These are phyloP conservation scores for Botrytis sinoallii DNA, from an alignment of 2,329 filamentous ascomycete genomes.

Conservation along the genomic window DNA sequence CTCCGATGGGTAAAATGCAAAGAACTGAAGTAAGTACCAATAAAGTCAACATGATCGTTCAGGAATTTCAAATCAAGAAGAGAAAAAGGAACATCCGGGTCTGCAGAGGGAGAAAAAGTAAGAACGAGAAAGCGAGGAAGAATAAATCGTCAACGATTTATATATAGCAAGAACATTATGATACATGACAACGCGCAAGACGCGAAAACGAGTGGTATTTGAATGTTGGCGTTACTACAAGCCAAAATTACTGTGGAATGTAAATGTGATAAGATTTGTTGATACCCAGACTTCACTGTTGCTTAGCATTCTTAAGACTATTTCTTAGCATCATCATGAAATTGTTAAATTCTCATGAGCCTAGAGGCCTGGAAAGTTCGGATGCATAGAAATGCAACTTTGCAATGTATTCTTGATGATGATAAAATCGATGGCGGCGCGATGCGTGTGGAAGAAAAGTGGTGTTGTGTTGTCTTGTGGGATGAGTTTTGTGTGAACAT, in stretches of 20 bases:
- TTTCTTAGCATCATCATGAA: background rate
- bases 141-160: slow-evolving; percentile 14
- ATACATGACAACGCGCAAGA: background rate
- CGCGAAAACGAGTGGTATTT: background rate
- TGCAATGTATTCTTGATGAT: background rate
- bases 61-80: background rate
- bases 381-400: background rate
- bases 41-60: background rate
- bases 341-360: background rate
- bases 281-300: background rate
- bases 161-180: background rate
- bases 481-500: background rate
- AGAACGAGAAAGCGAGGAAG: background rate
- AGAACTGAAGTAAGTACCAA: background rate
- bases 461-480: background rate
- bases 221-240: background rate
- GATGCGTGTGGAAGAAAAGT: background rate
- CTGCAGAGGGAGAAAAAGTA: background rate
- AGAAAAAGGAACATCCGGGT: slow-evolving; percentile 6
- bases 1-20: background rate
- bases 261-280: slow-evolving; percentile 2
- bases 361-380: fast-evolving
- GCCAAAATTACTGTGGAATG: slow-evolving; percentile 8
- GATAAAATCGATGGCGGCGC: background rate
- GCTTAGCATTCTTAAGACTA: background rate